phyloP scores from a whole-genome alignment of 2,329 filamentous ascomycete genomes.

The Fusarium devonianum region DNA sequence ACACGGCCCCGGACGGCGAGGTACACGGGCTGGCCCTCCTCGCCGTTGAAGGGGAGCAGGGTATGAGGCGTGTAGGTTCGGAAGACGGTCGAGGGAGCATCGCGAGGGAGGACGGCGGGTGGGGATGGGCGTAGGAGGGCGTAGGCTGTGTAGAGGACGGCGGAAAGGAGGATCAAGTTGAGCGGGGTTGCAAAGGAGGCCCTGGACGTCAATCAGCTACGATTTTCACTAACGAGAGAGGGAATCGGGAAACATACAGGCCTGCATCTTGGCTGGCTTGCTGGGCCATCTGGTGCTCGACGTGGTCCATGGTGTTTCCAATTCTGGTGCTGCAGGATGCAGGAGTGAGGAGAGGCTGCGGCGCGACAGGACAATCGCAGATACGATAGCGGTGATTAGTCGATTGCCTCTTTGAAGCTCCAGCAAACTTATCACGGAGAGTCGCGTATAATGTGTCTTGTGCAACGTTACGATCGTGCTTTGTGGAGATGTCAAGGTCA shows the following conservation, averaged over 20 bases:
- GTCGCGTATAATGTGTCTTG: no score
- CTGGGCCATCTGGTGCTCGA: slow-evolving; percentile 62
- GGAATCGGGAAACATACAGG: slow-evolving; percentile 42
- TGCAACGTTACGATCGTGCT: background rate
- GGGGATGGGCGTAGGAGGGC: slow-evolving; percentile 58
- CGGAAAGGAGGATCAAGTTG: slow-evolving; percentile 65
- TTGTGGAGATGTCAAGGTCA: background rate
- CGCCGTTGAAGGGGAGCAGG: slow-evolving; percentile 86
- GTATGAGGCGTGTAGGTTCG: slow-evolving; percentile 77
- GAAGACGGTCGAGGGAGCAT: slow-evolving; percentile 68
- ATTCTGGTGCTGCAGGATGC: background rate
- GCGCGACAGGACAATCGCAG: background rate
- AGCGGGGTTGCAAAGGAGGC: slow-evolving; percentile 64
- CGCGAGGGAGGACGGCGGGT: slow-evolving; percentile 57
- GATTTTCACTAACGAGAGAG: background rate
- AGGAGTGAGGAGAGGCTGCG: background rate
- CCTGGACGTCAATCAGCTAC: slow-evolving; percentile 37
- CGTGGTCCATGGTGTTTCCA: slow-evolving; percentile 64
- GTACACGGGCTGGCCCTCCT: slow-evolving; percentile 77
- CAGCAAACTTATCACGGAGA: no score
- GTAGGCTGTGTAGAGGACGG: slow-evolving; percentile 67
- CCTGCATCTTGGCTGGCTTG: slow-evolving; percentile 56
- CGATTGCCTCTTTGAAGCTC: no score
- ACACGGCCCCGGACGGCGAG: slow-evolving; percentile 90
- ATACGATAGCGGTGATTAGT: no score